Percentiles rank a stretch among this genome's conserved stretches.
phyloP scores from a whole-genome alignment of 2,329 filamentous ascomycete genomes.

The Biscogniauxia sp. region DNA sequence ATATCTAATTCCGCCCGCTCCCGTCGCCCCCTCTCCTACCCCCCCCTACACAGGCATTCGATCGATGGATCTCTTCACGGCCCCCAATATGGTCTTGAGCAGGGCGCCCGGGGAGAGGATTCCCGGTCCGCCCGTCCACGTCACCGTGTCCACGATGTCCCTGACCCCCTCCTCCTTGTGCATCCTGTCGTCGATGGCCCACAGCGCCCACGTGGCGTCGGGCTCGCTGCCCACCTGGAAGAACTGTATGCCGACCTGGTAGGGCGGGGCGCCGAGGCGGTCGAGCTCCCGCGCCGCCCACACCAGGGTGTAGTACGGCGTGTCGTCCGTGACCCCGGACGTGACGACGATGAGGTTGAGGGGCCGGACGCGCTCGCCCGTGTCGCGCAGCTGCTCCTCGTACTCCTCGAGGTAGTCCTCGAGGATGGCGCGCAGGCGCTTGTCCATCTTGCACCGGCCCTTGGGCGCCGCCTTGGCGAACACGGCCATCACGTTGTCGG shows the following conservation, averaged over 20 bases:
- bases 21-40: too few relatives aligned
- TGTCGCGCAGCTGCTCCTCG: neutral
- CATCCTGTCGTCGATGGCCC: conserved; percentile 63
- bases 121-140: conserved; percentile 43
- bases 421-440: conserved; percentile 18
- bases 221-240: conserved; percentile 69
- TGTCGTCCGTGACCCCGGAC: conserved; percentile 65
- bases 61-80: conserved; percentile 41
- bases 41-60: conserved; percentile 13
- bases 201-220: conserved; percentile 53
- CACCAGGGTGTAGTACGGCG: conserved; percentile 60
- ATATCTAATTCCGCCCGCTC: neutral
- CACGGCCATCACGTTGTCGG: conserved; percentile 30
- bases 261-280: conserved; percentile 55
- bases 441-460: conserved; percentile 20
- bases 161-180: conserved; percentile 48
- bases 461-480: conserved; percentile 22
- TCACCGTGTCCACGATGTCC: conserved; percentile 74
- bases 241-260: conserved; percentile 73
- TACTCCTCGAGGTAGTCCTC: conserved; percentile 19
- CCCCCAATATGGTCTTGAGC: conserved; percentile 64
- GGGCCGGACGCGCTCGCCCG: conserved; percentile 27
- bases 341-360: conserved; percentile 76
- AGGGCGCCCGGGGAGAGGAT: conserved; percentile 59
- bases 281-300: conserved; percentile 60